These are phyloP conservation scores for Didymella arachidicola DNA, from an alignment of 2,329 filamentous ascomycete genomes.

Conservation along the genomic window DNA sequence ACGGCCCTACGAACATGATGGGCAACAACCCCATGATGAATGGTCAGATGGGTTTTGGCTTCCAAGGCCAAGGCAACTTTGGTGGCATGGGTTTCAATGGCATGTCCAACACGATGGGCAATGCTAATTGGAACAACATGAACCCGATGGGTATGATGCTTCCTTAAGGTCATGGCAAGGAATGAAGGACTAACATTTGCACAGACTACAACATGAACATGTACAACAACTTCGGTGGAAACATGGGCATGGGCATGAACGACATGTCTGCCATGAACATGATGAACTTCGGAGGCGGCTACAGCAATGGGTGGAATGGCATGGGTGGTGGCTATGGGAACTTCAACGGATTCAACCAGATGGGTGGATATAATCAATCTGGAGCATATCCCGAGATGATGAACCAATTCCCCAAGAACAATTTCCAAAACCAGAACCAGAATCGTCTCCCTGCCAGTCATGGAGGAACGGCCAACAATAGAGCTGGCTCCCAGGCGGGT, in stretches of 20 bases:
- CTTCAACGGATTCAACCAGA: conserved; percentile 58
- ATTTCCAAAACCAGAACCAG: conserved; percentile 69
- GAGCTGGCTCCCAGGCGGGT: conserved; percentile 53
- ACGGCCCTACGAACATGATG: conserved; percentile 29
- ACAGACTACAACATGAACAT: conserved; percentile 69
- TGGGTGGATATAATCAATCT: conserved; percentile 63
- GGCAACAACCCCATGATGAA: conserved; percentile 39
- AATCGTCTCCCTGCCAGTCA: conserved; percentile 79
- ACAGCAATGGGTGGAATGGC: conserved; percentile 72
- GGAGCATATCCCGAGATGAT: conserved; percentile 57
- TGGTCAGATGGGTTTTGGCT: conserved; percentile 52
- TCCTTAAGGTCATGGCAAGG: conserved; percentile 17
- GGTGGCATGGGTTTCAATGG: conserved; percentile 68
- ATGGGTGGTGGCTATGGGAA: conserved; percentile 73
- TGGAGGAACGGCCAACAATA: conserved; percentile 61
- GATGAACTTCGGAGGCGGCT: conserved; percentile 75
- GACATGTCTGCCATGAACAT: conserved; percentile 70
- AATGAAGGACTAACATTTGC: conserved; percentile 24
- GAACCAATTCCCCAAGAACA: conserved; percentile 67
- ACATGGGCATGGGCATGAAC: conserved; percentile 77
- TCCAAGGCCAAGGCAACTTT: conserved; percentile 58
- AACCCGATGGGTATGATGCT: conserved; percentile 74
- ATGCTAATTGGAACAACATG: conserved; percentile 77
- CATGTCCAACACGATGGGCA: conserved; percentile 55
- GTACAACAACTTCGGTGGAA: conserved; percentile 71